Percentiles rank a stretch among this genome's conserved stretches.
phyloP scores from a whole-genome alignment of 2,329 filamentous ascomycete genomes.

The Acarospora socialis region DNA sequence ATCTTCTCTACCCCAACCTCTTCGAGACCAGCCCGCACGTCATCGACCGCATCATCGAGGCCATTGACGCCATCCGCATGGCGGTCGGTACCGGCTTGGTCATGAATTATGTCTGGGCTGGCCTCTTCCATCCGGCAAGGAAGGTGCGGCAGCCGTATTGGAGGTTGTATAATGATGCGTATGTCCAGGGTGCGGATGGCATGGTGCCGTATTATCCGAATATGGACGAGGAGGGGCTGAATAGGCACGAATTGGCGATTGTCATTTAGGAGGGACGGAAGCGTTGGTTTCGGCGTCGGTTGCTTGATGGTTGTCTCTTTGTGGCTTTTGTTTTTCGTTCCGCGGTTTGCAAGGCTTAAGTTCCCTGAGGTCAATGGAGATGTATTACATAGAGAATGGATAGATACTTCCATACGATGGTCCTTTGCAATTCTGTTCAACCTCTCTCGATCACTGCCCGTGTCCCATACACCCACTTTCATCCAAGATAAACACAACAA shows the following conservation, averaged over 20 bases:
- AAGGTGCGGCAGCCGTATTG: conserved; percentile 88
- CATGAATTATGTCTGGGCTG: conserved; percentile 97
- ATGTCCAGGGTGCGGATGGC: conserved; percentile 81
- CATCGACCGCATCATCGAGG: conserved; percentile 94
- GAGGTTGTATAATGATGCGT: conserved; percentile 92
- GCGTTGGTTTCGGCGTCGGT: too few species aligned
- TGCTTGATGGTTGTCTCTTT: too few species aligned
- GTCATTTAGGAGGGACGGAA: conserved; percentile 64
- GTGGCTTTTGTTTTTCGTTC: too few species aligned
- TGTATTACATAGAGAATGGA: too few species aligned
- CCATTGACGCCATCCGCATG: conserved; percentile 89
- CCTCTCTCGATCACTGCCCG: too few species aligned
- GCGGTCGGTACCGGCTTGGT: conserved; percentile 83
- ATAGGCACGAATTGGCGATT: conserved; percentile 69
- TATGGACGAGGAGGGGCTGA: conserved; percentile 64
- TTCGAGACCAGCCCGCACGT: conserved; percentile 98
- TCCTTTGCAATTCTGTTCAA: too few species aligned
- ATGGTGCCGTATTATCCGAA: conserved; percentile 96
- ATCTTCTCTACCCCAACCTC: conserved; percentile 88
- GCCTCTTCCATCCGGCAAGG: conserved; percentile 87
- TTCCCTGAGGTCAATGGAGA: too few species aligned
- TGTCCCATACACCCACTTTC: too few species aligned
- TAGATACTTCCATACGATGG: too few species aligned
- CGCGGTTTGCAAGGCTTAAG: too few species aligned
- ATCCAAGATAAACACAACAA: too few species aligned